Evolutionary conservation across 306 rosid genomes (phyloP).

Genomic region (Abrus precatorius): DNA sequence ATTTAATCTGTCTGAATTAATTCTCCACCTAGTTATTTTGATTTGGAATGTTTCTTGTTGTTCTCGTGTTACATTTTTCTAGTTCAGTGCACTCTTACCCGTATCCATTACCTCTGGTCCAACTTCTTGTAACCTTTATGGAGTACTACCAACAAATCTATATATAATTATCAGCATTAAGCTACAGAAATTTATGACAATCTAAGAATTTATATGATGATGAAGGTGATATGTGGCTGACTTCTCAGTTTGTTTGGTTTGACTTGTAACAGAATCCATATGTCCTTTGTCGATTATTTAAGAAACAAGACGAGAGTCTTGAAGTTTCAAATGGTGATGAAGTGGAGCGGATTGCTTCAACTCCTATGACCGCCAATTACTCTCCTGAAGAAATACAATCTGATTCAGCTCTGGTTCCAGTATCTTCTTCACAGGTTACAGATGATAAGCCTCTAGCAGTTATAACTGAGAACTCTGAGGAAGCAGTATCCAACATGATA

Average conservation of each 20-base stretch:
- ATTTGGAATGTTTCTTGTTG: background rate
- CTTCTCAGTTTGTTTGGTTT: conserved; percentile 44
- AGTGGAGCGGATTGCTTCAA: conserved; percentile 58
- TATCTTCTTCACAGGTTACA: conserved; percentile 59
- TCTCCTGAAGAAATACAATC: conserved; percentile 70
- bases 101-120: background rate
- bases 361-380: conserved; percentile 56
- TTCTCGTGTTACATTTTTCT: conserved; percentile 35
- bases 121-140: conserved; percentile 10
- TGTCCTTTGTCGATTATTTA: conserved; percentile 89
- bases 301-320: conserved; percentile 79
- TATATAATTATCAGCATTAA: background rate
- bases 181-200: conserved; percentile 32
- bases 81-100: background rate
- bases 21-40: conserved; percentile 12
- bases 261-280: conserved; percentile 71
- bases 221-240: conserved; percentile 40
- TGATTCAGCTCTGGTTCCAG: conserved; percentile 50
- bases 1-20: background rate
- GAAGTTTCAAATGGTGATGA: conserved; percentile 67
- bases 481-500: conserved; percentile 58
- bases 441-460: conserved; percentile 51
- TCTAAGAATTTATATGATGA: background rate
- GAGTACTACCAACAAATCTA: conserved; percentile 7
- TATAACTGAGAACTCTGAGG: conserved; percentile 58